Base-by-base conservation (phyloP, 1,139 yeast species). In the Pichia norvegensis region DNA sequence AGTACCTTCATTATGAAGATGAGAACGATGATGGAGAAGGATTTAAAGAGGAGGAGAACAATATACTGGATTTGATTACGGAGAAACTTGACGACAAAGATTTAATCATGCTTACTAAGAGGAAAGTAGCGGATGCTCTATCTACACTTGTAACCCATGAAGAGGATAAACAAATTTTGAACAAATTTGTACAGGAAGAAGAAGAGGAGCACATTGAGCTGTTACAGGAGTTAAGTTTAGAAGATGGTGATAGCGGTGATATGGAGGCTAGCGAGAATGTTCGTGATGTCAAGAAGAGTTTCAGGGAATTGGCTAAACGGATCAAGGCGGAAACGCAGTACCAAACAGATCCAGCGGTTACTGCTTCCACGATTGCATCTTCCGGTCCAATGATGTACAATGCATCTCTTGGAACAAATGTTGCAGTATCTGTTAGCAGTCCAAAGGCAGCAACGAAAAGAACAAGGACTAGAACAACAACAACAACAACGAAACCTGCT, bases 131-230 rank as follows among this genome's bases (percentile, higher is more conserved):
- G 44, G 78, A 79, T 40, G 92, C 95, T 0, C 78, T 90, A 1
- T 73, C 76, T 46, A 74, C 73, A 47, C 80, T 92, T 8, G 88
- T 84, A 38, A 85, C 85, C 54, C 37, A 47, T 33, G 48, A 46
- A 4, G 97, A 88, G 51, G 96, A 90, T 57, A 85, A 83, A 57
- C 69, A 70, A 41, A 78, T 90, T 0, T 67, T 92, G 45, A 78
- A 76, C 47, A 75, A 74, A 39, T 87, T 82, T 61, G 80, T 92
- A 9, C 82, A 81, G 42, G 67, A 68, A 20, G 87, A 90, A 49
- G 69, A 88, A 48, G 72, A 70, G 22, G 71, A 71, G 39, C 94
- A 86, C 55, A 72, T 85, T 21, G 69, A 75, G 36, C 66, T 77
- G 48, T 66, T 90, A 45, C 63, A 79, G 48, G 66, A 72, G 20